These are phyloP conservation scores for Hypomontagnella submonticulosa DNA, from an alignment of 495 filamentous ascomycete genomes.

Conservation along the genomic window DNA sequence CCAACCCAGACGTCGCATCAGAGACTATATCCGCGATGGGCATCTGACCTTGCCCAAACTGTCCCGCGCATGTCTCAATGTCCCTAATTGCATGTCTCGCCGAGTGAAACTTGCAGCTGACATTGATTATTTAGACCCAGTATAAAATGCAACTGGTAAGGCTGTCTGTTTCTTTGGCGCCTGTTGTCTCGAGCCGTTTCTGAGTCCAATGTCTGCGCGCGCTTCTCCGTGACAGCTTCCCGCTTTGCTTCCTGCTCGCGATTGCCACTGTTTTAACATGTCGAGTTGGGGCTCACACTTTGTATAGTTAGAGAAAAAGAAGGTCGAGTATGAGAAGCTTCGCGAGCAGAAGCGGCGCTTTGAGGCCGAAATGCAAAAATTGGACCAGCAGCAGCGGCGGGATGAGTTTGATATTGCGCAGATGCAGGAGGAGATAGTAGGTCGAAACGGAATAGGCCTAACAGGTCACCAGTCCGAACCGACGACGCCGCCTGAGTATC, in stretches of 20 bases:
- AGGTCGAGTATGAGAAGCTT: slow-evolving; percentile 84
- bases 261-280: slow-evolving; percentile 18
- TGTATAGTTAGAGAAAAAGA: slow-evolving; percentile 88
- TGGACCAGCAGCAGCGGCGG: slow-evolving; percentile 81
- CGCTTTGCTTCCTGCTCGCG: slow-evolving; percentile 7
- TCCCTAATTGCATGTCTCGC: slow-evolving; percentile 44
- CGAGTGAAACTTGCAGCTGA: slow-evolving; percentile 49
- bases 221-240: not conserved
- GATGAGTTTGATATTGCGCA: slow-evolving; percentile 85
- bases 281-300: slow-evolving; percentile 42
- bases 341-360: slow-evolving; percentile 85
- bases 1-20: slow-evolving; percentile 16
- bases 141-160: slow-evolving; percentile 71
- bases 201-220: slow-evolving; percentile 23
- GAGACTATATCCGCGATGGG: slow-evolving; percentile 7
- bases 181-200: slow-evolving; percentile 17
- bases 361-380: slow-evolving; percentile 85
- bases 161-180: slow-evolving; percentile 27
- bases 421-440: slow-evolving; percentile 79
- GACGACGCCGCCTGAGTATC: slow-evolving; percentile 95
- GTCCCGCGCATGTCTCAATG: slow-evolving; percentile 44
- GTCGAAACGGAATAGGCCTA: slow-evolving; percentile 48
- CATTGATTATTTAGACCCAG: slow-evolving; percentile 54
- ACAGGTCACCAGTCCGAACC: slow-evolving; percentile 88
- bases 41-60: slow-evolving; percentile 26